phyloP scores from a whole-genome alignment of 805 yeast genomes.

The Maudiozyma barnettii region DNA sequence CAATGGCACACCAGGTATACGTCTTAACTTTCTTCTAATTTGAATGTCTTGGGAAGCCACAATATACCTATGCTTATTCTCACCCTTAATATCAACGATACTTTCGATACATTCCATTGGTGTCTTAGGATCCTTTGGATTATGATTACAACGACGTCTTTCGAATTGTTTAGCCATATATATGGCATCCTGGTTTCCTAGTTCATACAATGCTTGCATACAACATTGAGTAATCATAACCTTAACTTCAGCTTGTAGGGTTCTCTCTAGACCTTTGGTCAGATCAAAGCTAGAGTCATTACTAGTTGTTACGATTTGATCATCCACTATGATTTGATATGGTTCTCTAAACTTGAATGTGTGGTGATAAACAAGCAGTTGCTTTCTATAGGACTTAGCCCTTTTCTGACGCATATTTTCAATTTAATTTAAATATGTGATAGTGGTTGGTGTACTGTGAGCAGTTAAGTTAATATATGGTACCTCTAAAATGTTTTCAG shows the following conservation, averaged over 20 bases:
- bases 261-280: slow-evolving; percentile 66
- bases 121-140: slow-evolving; percentile 47
- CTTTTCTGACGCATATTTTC: slow-evolving; percentile 83
- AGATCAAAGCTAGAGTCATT: slow-evolving; percentile 64
- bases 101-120: slow-evolving; percentile 71
- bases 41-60: slow-evolving; percentile 76
- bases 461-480: not conserved
- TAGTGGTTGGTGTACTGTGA: not conserved
- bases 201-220: slow-evolving; percentile 71
- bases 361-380: slow-evolving; percentile 74
- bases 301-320: slow-evolving; percentile 59
- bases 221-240: slow-evolving; percentile 95
- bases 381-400: slow-evolving; percentile 89
- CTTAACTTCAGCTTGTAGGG: slow-evolving; percentile 77
- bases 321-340: slow-evolving; percentile 82
- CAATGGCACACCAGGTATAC: slow-evolving; percentile 83
- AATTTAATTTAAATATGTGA: not conserved
- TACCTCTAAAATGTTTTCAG: not conserved
- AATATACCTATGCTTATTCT: slow-evolving; percentile 82
- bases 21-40: slow-evolving; percentile 59
- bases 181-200: slow-evolving; percentile 66
- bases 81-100: slow-evolving; percentile 59
- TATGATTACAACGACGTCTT: slow-evolving; percentile 87
- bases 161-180: slow-evolving; percentile 75
- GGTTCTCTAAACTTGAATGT: slow-evolving; percentile 91